A percentile compares a stretch with the other conserved stretches of the same genome.
phyloP scores from a whole-genome alignment of 768 basidiomycete species.

The Russula sp. region DNA sequence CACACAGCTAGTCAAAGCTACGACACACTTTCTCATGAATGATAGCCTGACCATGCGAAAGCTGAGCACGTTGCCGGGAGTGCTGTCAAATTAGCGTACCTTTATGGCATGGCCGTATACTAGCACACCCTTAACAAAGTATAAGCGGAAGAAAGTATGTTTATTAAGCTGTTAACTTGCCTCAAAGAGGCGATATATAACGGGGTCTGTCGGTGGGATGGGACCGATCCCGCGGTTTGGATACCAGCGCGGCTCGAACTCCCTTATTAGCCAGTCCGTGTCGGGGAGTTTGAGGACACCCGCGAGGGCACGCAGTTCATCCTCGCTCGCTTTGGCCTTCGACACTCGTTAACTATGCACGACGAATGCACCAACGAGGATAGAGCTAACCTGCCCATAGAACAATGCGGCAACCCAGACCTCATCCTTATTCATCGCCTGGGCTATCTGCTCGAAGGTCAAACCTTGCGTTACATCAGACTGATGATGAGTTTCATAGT shows the following conservation, averaged over 20 bases:
- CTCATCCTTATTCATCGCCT: conserved; percentile 63
- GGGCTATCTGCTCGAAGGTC: conserved; percentile 63
- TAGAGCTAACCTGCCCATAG: conserved; percentile 57
- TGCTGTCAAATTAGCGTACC: conserved; percentile 30
- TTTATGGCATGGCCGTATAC: conserved; percentile 80
- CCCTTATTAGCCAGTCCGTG: conserved; percentile 4
- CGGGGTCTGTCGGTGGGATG: conserved; percentile 67
- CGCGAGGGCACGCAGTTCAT: conserved; percentile 50
- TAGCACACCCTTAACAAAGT: conserved; percentile 43
- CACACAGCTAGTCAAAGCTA: neutral
- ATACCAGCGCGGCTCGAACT: conserved; percentile 62
- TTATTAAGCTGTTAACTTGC: conserved; percentile 29
- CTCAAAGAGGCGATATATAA: conserved; percentile 79
- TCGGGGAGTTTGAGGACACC: conserved; percentile 39
- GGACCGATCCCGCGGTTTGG: conserved; percentile 67
- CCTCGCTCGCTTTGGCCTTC: conserved; percentile 60
- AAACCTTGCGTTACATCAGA: conserved; percentile 36
- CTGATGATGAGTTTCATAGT: conserved; percentile 37
- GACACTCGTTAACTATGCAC: neutral
- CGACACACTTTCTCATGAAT: conserved; percentile 63
- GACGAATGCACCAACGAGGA: neutral
- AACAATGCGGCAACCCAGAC: conserved; percentile 79
- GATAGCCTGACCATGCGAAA: conserved; percentile 39
- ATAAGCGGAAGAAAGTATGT: neutral
- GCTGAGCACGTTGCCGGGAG: neutral